phyloP scores from a whole-genome alignment of 495 filamentous ascomycete species.

The Xylaria venustula region DNA sequence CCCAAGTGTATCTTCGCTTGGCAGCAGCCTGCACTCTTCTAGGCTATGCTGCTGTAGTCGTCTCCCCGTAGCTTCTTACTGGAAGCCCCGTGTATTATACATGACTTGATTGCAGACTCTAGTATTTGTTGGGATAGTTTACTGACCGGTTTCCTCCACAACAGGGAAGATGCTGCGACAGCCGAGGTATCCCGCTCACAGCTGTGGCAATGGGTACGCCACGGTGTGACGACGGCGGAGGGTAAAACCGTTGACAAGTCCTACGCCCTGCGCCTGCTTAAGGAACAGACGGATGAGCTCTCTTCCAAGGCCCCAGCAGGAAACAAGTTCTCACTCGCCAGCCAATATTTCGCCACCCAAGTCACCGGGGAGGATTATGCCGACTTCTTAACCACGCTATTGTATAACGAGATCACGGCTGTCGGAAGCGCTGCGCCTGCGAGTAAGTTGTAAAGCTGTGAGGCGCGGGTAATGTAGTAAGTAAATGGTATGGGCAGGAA shows the following conservation, averaged over 20 bases:
- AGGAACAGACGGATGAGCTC: conserved; percentile 78
- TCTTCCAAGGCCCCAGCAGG: conserved; percentile 76
- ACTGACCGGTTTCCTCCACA: conserved; percentile 16
- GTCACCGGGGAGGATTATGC: conserved; percentile 96
- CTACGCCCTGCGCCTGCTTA: conserved; percentile 81
- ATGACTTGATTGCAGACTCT: not conserved
- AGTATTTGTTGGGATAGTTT: not conserved
- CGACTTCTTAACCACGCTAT: conserved; percentile 87
- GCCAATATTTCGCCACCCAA: conserved; percentile 88
- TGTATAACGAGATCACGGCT: conserved; percentile 95
- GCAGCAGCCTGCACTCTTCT: not conserved
- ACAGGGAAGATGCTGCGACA: conserved; percentile 89
- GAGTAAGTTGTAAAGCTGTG: conserved; percentile 58
- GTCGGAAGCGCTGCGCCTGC: conserved; percentile 67
- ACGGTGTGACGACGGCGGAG: conserved; percentile 81
- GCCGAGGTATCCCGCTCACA: conserved; percentile 90
- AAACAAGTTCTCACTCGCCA: conserved; percentile 88
- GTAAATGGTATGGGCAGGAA: not conserved
- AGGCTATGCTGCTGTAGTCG: not conserved
- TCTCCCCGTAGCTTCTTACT: too few species aligned
- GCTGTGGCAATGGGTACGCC: conserved; percentile 94
- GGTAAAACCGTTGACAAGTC: conserved; percentile 92
- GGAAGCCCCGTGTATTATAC: not conserved
- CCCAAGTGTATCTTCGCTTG: not conserved
- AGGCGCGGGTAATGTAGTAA: not conserved